Evolutionary conservation across 768 basidiomycete species (phyloP), one percentile per base, ranked within the genome.

Genomic region (Lactarius pseudohatsudake): DNA sequence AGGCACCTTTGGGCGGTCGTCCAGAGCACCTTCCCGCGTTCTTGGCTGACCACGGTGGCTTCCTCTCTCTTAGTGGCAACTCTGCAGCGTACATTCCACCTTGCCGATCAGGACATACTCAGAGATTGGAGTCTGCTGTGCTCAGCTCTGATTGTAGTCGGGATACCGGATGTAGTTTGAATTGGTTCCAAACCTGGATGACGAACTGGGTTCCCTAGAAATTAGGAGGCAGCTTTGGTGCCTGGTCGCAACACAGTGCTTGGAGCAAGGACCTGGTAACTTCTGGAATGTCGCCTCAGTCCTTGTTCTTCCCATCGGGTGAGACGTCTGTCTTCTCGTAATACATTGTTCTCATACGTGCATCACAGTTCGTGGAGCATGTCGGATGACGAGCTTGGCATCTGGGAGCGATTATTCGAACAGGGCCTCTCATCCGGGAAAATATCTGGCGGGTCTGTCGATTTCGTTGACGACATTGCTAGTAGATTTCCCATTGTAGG

Each of bases 221-320:
- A 55, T 67, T 32, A 67, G 47, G 53, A 64, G 53, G 15, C 66
- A 64, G 8, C 53, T 67, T 30, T 67, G 66, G 66, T 62, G 62
- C 34, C 34, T 67, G 20, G 28, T 64, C 15, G 62, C 58, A 13
- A 67, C 28, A 13, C 20, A 55, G 18, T 22, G 15, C 18, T 28
- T 40, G 15, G 26, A 40, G 57, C 38, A 62, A 18, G 16, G 22
- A 43, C n/a, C 18, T 4, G n/a, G 20, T 15, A 32, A 22, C 9
- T 26, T 36, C 26, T 58, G 40, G 50, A 32, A 22, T 32, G 18
- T 38, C 53, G 8, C 26, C 20, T 40, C 66, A 28, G 28, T 56
- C 36, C 62, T 64, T 28, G 16, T 32, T 18, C 57, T 64, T 34
- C 66, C 66, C 38, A 18, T 67, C 10, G 11, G 62, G 66, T 64